Evolutionary conservation across 1,139 yeast species (phyloP), one percentile per base, ranked within the genome.

Genomic region (Kurtzmaniella natalensis): DNA sequence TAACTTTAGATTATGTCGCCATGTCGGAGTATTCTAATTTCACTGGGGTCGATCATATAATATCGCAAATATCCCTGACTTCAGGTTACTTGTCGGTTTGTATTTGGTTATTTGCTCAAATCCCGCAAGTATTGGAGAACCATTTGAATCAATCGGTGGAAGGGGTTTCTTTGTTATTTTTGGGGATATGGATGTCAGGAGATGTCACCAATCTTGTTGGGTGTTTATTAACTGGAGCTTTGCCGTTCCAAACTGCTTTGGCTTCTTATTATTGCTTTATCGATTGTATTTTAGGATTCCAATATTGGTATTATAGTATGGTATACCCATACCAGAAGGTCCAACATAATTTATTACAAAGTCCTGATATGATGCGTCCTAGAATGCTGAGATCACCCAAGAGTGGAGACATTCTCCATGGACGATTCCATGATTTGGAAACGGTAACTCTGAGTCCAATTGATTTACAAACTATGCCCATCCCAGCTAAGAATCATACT

Each of bases 91-190:
- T 57, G 5, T 59, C 66, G 14, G 43, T 61, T 20, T 47, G 54
- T 10, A 48, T 81, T 25, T 87, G 95, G 83, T 63, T 87, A 26
- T 78, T 87, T 45, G 94, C 95, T 1, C 89, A 85, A 53, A 58
- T 86, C 13, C 96, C 96, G 0, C 97, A 88, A 53, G 78, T 86
- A 25, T 60, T 81, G 35, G 79, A 80, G 50, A 88, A 88, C 47
- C 82, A 84, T 56, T 60, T 67, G 17, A 77, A 74, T 50, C 76
- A 81, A 48, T 80, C 92, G 0, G 95, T 88, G 1, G 88, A 78
- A 14, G 96, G 96, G 1, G 65, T 88, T 8, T 82, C 94, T n/a
- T 68, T 81, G 15, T 69, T 72, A 11, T 85, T 88, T 46, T 64
- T 88, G 7, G 43, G 70, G 7, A 76, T 79, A 34, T 86, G 95